Evolutionary conservation across 169 alveolate genomes (phyloP).

Genomic region (Eimeria nieschulzi): DNA sequence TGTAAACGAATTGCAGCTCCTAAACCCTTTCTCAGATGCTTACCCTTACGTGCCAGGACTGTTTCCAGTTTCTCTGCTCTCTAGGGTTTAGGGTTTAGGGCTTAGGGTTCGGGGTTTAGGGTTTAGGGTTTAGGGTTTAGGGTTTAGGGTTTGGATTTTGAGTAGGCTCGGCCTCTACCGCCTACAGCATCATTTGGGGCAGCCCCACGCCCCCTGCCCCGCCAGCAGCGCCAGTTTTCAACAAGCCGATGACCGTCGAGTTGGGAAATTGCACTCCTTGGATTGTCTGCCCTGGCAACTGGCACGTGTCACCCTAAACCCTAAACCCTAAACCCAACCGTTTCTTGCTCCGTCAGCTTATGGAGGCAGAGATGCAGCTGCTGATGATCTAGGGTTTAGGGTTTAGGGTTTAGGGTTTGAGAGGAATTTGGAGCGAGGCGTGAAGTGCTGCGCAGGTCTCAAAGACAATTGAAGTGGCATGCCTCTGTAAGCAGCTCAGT

Average conservation of each 20-base stretch:
- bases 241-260: conserved; percentile 55
- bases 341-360: not conserved
- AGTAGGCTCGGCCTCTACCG: conserved; percentile 32
- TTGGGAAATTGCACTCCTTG: conserved; percentile 72
- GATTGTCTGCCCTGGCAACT: conserved; percentile 71
- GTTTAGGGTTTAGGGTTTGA: not conserved
- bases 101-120: too few species aligned
- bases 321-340: not conserved
- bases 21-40: too few species aligned
- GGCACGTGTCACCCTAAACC: conserved; percentile 22
- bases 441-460: not conserved
- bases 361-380: too few species aligned
- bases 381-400: not conserved
- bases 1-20: not conserved
- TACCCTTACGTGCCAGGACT: too few species aligned
- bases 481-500: conserved; percentile 1
- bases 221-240: conserved; percentile 26
- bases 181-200: conserved; percentile 50
- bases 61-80: too few species aligned
- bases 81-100: too few species aligned
- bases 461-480: conserved; percentile 38
- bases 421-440: not conserved
- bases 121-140: not conserved
- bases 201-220: conserved; percentile 32
- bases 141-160: conserved; percentile 16